Percentiles rank a stretch among this genome's conserved stretches.
These are phyloP conservation scores for Auricularia auricula-judae DNA, from an alignment of 768 basidiomycete genomes.

Conservation along the genomic window DNA sequence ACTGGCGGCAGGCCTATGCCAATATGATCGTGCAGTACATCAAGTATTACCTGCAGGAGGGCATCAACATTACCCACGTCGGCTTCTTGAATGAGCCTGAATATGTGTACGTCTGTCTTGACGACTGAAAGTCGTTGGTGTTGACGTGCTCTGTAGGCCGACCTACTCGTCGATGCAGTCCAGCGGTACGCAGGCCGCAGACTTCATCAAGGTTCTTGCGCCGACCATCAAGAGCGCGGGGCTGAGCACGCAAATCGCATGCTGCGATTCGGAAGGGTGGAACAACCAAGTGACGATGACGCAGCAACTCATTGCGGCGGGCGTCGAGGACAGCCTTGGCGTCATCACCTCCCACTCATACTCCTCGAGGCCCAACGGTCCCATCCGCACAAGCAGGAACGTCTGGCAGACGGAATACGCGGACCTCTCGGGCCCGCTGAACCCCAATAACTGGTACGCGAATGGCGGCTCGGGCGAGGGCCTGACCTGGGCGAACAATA, in stretches of 20 bases:
- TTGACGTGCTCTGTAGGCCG: background rate
- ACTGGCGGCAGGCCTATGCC: slow-evolving; percentile 9
- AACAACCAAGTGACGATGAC: slow-evolving; percentile 3
- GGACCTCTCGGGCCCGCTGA: slow-evolving; percentile 3
- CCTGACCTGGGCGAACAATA: slow-evolving; percentile 2
- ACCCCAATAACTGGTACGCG: slow-evolving; percentile 1
- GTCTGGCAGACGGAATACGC: slow-evolving; percentile 8
- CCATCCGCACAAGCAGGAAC: slow-evolving; percentile 3
- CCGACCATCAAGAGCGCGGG: slow-evolving; percentile 1
- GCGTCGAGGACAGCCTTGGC: slow-evolving; percentile 2
- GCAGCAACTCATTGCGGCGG: slow-evolving; percentile 1
- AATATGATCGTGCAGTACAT: slow-evolving; percentile 9
- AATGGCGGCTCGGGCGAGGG: slow-evolving; percentile 2
- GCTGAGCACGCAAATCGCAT: slow-evolving; percentile 3
- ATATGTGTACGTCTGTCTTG: background rate
- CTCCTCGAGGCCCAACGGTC: background rate
- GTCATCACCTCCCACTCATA: slow-evolving; percentile 7
- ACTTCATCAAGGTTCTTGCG: slow-evolving; percentile 4
- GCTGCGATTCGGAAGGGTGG: slow-evolving; percentile 8
- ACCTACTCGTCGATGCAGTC: slow-evolving; percentile 7
- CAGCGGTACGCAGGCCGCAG: slow-evolving; percentile 1
- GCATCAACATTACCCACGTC: slow-evolving; percentile 4
- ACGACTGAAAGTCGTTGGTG: background rate
- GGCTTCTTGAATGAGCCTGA: slow-evolving; percentile 9
- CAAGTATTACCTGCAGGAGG: slow-evolving; percentile 5